Evolutionary conservation across 257 asterid genomes (phyloP).

Genomic region (Henckelia pumila): DNA sequence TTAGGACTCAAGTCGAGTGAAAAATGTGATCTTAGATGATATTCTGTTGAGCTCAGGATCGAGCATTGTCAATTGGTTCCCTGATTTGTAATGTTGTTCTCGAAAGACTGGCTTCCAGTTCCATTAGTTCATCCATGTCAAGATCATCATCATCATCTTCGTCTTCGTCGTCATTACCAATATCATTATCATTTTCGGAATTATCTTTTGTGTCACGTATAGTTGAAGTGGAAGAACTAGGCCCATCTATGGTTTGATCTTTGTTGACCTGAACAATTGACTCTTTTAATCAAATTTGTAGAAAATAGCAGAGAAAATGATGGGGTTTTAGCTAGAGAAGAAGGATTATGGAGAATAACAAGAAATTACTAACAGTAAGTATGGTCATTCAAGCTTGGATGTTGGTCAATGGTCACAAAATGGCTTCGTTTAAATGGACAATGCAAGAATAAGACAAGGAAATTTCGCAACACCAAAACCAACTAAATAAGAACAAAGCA

Average conservation of each 20-base stretch:
- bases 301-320: slow-evolving; percentile 9
- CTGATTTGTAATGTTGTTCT: slow-evolving; percentile 68
- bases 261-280: slow-evolving; percentile 47
- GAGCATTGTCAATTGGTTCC: slow-evolving; percentile 35
- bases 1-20: slow-evolving; percentile 19
- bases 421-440: too few relatives aligned
- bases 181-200: slow-evolving; percentile 25
- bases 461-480: too few relatives aligned
- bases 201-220: slow-evolving; percentile 32
- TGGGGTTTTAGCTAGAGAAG: slow-evolving; percentile 3
- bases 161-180: slow-evolving; percentile 32
- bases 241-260: slow-evolving; percentile 40
- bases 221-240: slow-evolving; percentile 68
- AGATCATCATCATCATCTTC: slow-evolving; percentile 75
- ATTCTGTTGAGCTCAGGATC: slow-evolving; percentile 21
- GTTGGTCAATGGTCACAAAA: neutral
- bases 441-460: too few relatives aligned
- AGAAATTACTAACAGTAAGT: neutral
- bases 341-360: neutral
- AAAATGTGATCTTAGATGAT: slow-evolving; percentile 27
- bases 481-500: neutral
- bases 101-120: slow-evolving; percentile 84
- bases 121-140: slow-evolving; percentile 80
- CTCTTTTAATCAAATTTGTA: neutral
- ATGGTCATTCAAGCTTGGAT: neutral